Evolutionary conservation across 345 rosid species (phyloP).

Genomic region (Brassica carinata): DNA sequence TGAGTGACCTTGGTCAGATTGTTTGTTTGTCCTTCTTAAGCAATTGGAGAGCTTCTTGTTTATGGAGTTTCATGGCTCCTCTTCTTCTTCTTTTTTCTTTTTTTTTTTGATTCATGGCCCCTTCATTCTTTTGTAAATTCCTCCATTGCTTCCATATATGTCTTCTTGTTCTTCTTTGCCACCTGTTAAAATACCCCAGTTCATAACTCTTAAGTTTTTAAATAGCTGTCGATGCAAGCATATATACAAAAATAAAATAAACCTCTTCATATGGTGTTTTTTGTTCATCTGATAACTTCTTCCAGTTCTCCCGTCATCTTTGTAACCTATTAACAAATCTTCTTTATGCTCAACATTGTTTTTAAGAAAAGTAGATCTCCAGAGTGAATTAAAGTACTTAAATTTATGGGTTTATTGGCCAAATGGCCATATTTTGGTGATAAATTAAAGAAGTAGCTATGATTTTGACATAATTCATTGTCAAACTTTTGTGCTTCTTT

Average conservation of each 20-base stretch:
- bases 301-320: conserved; percentile 90
- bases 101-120: conserved; percentile 46
- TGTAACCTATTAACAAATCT: too few species aligned
- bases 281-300: conserved; percentile 66
- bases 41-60: conserved; percentile 51
- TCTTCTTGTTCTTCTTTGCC: conserved; percentile 80
- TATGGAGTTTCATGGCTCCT: conserved; percentile 43
- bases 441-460: too few species aligned
- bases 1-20: conserved; percentile 67
- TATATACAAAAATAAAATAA: background rate
- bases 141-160: conserved; percentile 75
- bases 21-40: conserved; percentile 84
- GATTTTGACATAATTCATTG: too few species aligned
- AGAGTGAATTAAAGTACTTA: too few species aligned
- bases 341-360: too few species aligned
- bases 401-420: too few species aligned
- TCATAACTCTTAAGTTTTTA: background rate
- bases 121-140: conserved; percentile 64
- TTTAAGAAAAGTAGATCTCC: too few species aligned
- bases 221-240: background rate
- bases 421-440: too few species aligned
- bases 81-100: conserved; percentile 60
- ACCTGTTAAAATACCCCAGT: conserved; percentile 43
- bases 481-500: too few species aligned
- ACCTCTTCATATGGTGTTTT: conserved; percentile 72